These are phyloP conservation scores for Gaeumannomyces sp. DNA, from an alignment of 2,329 filamentous ascomycete species.

Conservation along the genomic window DNA sequence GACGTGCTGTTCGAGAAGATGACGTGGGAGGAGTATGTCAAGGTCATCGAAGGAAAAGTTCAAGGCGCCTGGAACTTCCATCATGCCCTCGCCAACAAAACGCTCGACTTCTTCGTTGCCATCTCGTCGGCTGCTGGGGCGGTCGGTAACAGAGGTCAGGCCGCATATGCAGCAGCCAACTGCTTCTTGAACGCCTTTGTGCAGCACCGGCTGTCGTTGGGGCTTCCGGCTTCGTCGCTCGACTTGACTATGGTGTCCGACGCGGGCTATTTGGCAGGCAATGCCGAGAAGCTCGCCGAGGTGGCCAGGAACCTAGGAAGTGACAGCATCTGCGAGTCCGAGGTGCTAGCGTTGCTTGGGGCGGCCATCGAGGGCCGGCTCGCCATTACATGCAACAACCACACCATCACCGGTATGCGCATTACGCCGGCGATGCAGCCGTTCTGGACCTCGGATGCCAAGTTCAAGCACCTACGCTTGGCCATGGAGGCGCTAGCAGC, in stretches of 20 bases:
- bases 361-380: conserved; percentile 15
- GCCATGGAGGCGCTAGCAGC: conserved; percentile 30
- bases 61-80: conserved; percentile 50
- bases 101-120: conserved; percentile 47
- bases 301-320: conserved; percentile 23
- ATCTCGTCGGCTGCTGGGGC: conserved; percentile 38
- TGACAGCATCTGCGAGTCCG: conserved; percentile 17
- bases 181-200: conserved; percentile 33
- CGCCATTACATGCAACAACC: conserved; percentile 26
- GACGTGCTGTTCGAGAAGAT: conserved; percentile 49
- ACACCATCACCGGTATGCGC: conserved; percentile 47
- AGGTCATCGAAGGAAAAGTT: conserved; percentile 45
- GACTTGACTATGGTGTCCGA: conserved; percentile 47
- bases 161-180: conserved; percentile 44
- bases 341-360: conserved; percentile 16
- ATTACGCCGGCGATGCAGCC: conserved; percentile 38
- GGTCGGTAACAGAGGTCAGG: conserved; percentile 43
- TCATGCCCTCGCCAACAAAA: conserved; percentile 29
- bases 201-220: conserved; percentile 27
- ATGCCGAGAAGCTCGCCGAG: conserved; percentile 38
- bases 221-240: conserved; percentile 34
- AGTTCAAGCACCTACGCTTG: conserved; percentile 41
- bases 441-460: conserved; percentile 47
- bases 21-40: conserved; percentile 40
- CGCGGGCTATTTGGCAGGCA: conserved; percentile 43